phyloP scores from a whole-genome alignment of 768 basidiomycete genomes.

The Boletus huronensis region DNA sequence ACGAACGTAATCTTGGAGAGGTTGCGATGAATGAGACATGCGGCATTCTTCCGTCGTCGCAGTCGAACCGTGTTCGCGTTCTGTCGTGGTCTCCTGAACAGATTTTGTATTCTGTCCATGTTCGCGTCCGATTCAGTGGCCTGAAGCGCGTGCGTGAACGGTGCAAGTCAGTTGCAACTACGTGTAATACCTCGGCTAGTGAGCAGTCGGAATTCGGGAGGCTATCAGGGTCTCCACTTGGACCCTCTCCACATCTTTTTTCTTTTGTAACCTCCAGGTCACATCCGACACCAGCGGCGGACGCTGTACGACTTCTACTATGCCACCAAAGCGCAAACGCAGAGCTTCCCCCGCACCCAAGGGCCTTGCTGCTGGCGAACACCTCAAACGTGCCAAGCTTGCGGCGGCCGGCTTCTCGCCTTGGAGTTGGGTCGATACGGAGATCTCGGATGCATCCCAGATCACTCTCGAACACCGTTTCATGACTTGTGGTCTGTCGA shows the following conservation, averaged over 20 bases:
- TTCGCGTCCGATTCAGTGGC: background rate
- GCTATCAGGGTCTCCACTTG: slow-evolving; percentile 15
- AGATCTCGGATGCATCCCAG: slow-evolving; percentile 50
- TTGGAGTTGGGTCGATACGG: slow-evolving; percentile 83
- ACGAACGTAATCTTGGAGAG: slow-evolving; percentile 33
- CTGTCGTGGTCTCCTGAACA: slow-evolving; percentile 18
- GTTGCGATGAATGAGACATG: slow-evolving; percentile 32
- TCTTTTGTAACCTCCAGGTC: slow-evolving; percentile 6
- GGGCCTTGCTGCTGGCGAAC: slow-evolving; percentile 60
- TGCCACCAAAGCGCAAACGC: slow-evolving; percentile 60
- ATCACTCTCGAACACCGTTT: slow-evolving; percentile 67
- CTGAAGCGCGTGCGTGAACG: background rate
- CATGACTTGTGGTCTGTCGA: slow-evolving; percentile 64
- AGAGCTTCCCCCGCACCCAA: slow-evolving; percentile 43
- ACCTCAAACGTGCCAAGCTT: slow-evolving; percentile 55
- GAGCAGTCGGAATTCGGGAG: slow-evolving; percentile 25
- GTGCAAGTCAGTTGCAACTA: no score
- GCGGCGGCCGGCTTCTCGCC: slow-evolving; percentile 43
- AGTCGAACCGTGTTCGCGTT: slow-evolving; percentile 41
- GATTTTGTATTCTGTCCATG: slow-evolving; percentile 24
- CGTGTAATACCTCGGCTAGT: background rate
- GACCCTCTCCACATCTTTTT: slow-evolving; percentile 10
- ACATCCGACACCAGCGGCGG: background rate
- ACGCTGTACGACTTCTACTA: slow-evolving; percentile 18
- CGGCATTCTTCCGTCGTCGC: slow-evolving; percentile 41